phyloP scores from a whole-genome alignment of 805 yeast species.

The Sporopachydermia quercuum region DNA sequence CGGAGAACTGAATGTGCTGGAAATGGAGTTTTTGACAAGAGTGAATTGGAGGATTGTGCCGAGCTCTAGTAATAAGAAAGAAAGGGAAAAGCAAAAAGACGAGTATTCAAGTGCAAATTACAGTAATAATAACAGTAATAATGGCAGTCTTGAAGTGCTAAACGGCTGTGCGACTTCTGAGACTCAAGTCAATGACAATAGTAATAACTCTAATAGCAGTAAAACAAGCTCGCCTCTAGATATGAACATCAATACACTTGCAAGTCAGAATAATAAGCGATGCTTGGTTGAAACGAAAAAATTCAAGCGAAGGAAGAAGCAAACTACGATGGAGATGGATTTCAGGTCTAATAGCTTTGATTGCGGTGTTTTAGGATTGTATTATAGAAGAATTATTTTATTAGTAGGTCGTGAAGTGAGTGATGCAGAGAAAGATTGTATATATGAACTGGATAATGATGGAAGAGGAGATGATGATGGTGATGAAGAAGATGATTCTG shows the following conservation, averaged over 20 bases:
- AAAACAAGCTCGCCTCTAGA: too few species aligned
- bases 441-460: slow-evolving; percentile 6
- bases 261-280: too few species aligned
- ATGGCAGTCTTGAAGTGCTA: slow-evolving; percentile 6
- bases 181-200: not conserved
- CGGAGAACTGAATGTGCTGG: slow-evolving; percentile 72
- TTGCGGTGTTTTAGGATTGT: slow-evolving; percentile 29
- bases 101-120: slow-evolving; percentile 18
- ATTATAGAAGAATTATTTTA: slow-evolving; percentile 33
- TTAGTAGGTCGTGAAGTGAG: slow-evolving; percentile 27
- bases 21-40: slow-evolving; percentile 69
- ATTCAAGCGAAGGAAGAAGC: slow-evolving; percentile 2
- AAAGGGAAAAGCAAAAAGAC: slow-evolving; percentile 25
- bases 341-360: slow-evolving; percentile 17
- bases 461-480: not conserved
- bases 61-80: slow-evolving; percentile 18
- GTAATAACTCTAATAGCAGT: not conserved
- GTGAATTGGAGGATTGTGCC: slow-evolving; percentile 73
- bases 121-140: slow-evolving; percentile 10
- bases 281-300: not conserved
- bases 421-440: slow-evolving; percentile 4
- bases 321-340: slow-evolving; percentile 4
- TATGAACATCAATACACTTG: too few species aligned
- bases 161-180: slow-evolving; percentile 9
- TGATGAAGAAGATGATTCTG: not conserved